These are phyloP conservation scores for Aspergillus steynii DNA, from an alignment of 495 filamentous ascomycete genomes.

Conservation along the genomic window DNA sequence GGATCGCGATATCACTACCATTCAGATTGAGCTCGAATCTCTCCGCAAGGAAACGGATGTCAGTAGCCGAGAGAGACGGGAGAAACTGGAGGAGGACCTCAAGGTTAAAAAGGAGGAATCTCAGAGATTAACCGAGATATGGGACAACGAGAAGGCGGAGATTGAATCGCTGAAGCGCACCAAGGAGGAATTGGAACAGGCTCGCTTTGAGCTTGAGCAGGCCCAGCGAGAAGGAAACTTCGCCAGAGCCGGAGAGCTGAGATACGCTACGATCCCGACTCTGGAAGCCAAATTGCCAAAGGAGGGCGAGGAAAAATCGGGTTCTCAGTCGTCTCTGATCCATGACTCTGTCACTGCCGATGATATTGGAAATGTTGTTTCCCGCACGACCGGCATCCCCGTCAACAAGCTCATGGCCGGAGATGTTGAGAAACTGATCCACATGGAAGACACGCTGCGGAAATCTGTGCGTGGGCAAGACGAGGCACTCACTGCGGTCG, in stretches of 20 bases:
- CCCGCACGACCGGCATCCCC: conserved; percentile 87
- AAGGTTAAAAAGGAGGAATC: conserved; percentile 73
- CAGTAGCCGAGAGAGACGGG: conserved; percentile 81
- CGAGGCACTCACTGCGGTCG: conserved; percentile 85
- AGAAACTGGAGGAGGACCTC: conserved; percentile 75
- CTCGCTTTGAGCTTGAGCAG: conserved; percentile 79
- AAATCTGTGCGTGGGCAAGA: conserved; percentile 89
- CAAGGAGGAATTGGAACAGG: conserved; percentile 81
- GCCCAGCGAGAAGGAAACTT: conserved; percentile 93
- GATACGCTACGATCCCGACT: conserved; percentile 81
- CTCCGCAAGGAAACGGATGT: conserved; percentile 92
- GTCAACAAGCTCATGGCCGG: conserved; percentile 87
- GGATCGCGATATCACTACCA: conserved; percentile 92
- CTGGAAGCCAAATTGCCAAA: conserved; percentile 78
- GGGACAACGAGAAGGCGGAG: conserved; percentile 86
- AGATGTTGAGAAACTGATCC: conserved; percentile 86
- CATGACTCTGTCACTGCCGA: conserved; percentile 93
- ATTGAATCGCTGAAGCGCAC: conserved; percentile 82
- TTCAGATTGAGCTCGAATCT: conserved; percentile 96
- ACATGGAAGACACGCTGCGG: conserved; percentile 90
- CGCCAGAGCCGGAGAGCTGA: conserved; percentile 78
- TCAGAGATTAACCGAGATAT: conserved; percentile 65
- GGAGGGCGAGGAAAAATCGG: conserved; percentile 56
- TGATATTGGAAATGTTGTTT: conserved; percentile 91
- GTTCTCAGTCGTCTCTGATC: conserved; percentile 60